A percentile compares a stretch with the other conserved stretches of the same genome.
phyloP scores from a whole-genome alignment of 129 eudicot genomes.

The Centella asiatica region DNA sequence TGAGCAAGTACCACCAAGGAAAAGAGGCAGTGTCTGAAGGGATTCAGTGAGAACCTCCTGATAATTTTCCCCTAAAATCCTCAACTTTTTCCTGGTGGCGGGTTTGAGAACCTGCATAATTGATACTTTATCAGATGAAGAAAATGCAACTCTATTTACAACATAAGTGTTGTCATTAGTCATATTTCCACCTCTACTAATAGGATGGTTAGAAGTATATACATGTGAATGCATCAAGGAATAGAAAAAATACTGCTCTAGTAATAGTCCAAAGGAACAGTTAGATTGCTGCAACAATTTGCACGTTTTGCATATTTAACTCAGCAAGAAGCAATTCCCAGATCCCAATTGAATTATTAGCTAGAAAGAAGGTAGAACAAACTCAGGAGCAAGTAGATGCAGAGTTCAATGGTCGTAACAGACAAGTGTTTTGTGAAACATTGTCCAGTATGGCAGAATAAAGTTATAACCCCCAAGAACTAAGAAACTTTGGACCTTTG shows the following conservation, averaged over 20 bases:
- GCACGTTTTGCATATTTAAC: too few relatives aligned
- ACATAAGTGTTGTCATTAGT: background rate
- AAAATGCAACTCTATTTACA: background rate
- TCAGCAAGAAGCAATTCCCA: background rate
- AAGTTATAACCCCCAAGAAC: too few relatives aligned
- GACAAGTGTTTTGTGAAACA: too few relatives aligned
- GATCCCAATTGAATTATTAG: background rate
- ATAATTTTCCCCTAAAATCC: conserved; percentile 37
- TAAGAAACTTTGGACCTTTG: too few relatives aligned
- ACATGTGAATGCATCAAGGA: background rate
- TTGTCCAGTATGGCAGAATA: too few relatives aligned
- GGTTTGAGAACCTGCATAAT: conserved; percentile 57
- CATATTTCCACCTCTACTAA: too few relatives aligned
- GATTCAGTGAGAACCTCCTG: conserved; percentile 29
- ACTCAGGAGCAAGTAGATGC: too few relatives aligned
- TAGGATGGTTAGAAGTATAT: background rate
- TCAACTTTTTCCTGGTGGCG: conserved; percentile 45
- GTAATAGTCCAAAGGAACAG: too few relatives aligned
- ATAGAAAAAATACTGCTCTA: background rate
- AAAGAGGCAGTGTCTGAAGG: conserved; percentile 46
- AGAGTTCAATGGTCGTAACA: too few relatives aligned
- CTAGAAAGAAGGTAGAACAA: background rate
- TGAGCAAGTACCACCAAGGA: conserved; percentile 65
- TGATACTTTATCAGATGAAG: background rate
- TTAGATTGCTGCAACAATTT: background rate